Conservation (phyloP, 208 protist genomes). For the Acanthamoeba quina region DNA sequence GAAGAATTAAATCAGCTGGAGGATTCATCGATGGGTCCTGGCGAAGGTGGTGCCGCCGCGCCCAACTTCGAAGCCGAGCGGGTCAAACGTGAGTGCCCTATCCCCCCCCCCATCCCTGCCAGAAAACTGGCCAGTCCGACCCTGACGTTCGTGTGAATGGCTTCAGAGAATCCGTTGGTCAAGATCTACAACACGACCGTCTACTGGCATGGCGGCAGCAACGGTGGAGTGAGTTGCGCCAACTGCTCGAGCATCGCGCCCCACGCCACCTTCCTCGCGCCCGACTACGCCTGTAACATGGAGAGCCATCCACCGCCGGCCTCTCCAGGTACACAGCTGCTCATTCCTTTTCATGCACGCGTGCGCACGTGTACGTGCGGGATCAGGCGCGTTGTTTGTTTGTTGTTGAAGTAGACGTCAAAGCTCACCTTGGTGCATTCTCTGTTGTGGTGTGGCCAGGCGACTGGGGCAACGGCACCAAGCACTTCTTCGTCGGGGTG, state of each 20-base stretch:
- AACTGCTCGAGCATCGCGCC: neutral
- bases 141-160: too few species aligned
- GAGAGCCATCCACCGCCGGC: neutral
- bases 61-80: neutral
- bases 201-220: slow-evolving; percentile 48
- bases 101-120: too few species aligned
- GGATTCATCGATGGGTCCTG: neutral
- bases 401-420: neutral
- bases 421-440: neutral
- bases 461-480: slow-evolving; percentile 66
- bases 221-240: neutral
- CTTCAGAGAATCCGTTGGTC: slow-evolving; percentile 24
- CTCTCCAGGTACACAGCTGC: neutral
- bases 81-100: neutral
- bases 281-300: slow-evolving; percentile 64
- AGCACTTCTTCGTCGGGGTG: slow-evolving; percentile 56
- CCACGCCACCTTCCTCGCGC: slow-evolving; percentile 15
- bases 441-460: neutral
- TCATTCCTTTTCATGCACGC: too few species aligned
- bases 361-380: neutral
- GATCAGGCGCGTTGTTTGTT: neutral
- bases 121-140: too few species aligned
- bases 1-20: neutral
- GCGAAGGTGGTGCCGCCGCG: neutral
- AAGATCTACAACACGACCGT: slow-evolving; percentile 35